Percentiles rank a stretch among this genome's conserved stretches.
phyloP scores from a whole-genome alignment of 306 rosid genomes.

The Dryas drummondii region DNA sequence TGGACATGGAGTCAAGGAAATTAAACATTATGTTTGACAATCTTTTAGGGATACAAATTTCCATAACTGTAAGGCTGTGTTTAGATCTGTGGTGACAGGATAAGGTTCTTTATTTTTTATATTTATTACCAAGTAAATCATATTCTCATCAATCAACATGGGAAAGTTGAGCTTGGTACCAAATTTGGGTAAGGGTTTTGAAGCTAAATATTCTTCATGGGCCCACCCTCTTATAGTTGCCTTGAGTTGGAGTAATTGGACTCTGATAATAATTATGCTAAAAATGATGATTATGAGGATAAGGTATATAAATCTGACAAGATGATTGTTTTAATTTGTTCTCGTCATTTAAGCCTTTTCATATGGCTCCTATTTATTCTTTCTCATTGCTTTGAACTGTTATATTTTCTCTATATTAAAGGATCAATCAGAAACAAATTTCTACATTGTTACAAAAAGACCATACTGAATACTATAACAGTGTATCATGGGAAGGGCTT shows the following conservation, averaged over 20 bases:
- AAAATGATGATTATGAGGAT: background rate
- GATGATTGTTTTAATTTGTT: background rate
- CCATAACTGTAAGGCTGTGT: background rate
- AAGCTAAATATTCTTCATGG: background rate
- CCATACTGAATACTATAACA: background rate
- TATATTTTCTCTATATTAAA: background rate
- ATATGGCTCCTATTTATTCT: background rate
- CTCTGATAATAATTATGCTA: too few species aligned
- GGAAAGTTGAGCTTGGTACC: conserved; percentile 2
- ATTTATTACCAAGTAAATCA: background rate
- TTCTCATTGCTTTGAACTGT: background rate
- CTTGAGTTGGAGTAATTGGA: background rate
- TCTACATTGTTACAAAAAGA: background rate
- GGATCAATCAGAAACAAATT: background rate
- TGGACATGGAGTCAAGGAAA: background rate
- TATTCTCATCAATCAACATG: background rate
- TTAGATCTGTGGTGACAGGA: background rate
- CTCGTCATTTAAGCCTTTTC: background rate
- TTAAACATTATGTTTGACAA: background rate
- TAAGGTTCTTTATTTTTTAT: background rate
- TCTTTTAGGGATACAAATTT: background rate
- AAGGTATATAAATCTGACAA: background rate
- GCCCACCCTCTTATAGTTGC: background rate
- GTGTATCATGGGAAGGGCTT: background rate
- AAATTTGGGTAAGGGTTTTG: background rate